Percentiles rank a stretch among this genome's conserved stretches.
Evolutionary conservation across 306 rosid species (phyloP).

Genomic region (Aeschynomene evenia): DNA sequence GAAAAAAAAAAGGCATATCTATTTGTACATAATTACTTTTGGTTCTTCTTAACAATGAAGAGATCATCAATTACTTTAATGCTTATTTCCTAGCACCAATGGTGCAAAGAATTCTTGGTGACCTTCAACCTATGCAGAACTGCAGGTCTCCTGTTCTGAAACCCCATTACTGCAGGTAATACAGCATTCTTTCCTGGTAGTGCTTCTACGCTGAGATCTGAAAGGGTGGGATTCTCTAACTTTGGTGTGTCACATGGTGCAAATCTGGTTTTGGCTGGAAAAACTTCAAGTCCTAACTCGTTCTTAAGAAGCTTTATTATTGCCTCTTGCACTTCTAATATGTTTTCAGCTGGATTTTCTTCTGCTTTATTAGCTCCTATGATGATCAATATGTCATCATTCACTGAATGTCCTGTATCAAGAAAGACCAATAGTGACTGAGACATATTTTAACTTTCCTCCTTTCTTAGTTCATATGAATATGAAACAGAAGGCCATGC

Average conservation of each 20-base stretch:
- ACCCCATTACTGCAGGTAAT: constrained; percentile 26
- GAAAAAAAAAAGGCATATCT: constrained; percentile 2
- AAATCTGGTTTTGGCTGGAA: constrained; percentile 48
- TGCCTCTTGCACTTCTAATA: constrained; percentile 60
- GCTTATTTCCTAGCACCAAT: constrained; percentile 60
- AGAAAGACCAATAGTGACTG: constrained; percentile 37
- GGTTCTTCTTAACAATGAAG: constrained; percentile 16
- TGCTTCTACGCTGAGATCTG: constrained; percentile 40
- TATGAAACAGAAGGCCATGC: not conserved
- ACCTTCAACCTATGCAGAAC: constrained; percentile 69
- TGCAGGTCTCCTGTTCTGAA: constrained; percentile 72
- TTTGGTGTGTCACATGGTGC: constrained; percentile 35
- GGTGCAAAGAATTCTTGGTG: constrained; percentile 64
- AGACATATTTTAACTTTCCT: not conserved
- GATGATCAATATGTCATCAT: constrained; percentile 75
- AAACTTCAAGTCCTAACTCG: constrained; percentile 74
- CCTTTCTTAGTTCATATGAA: constrained; percentile 12
- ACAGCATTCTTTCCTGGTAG: constrained; percentile 31
- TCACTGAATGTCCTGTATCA: constrained; percentile 60
- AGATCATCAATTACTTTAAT: constrained; percentile 19
- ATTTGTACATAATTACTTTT: constrained; percentile 26
- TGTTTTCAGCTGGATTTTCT: constrained; percentile 37
- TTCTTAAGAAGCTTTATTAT: constrained; percentile 65
- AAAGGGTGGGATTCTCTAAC: constrained; percentile 26
- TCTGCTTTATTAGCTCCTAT: constrained; percentile 60